Evolutionary conservation across 495 filamentous ascomycete genomes (phyloP).

Genomic region (Wilcoxina mikolae): DNA sequence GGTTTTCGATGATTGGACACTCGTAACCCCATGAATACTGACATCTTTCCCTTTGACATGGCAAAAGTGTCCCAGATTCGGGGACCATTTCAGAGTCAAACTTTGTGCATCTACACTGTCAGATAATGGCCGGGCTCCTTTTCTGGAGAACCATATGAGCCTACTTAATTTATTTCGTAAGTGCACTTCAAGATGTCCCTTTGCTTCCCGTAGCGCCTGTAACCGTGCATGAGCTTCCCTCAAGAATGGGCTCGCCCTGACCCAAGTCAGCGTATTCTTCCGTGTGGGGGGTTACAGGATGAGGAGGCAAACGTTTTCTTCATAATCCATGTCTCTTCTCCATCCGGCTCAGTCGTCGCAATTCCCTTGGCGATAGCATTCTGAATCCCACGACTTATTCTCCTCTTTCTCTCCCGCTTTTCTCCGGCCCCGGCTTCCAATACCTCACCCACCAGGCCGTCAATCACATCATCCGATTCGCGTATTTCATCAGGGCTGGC

Average conservation of each 20-base stretch:
- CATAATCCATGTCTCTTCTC: conserved; percentile 72
- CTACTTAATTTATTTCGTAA: conserved; percentile 3
- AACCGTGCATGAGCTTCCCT: not conserved
- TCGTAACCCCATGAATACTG: not conserved
- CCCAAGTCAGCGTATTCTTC: not conserved
- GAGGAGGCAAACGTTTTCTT: conserved; percentile 34
- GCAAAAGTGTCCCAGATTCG: conserved; percentile 72
- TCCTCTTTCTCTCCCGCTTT: conserved; percentile 29
- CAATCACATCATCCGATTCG: conserved; percentile 39
- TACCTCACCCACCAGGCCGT: conserved; percentile 35
- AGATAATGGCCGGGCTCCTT: not conserved
- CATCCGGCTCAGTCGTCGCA: conserved; percentile 36
- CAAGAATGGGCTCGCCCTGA: not conserved
- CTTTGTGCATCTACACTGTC: conserved; percentile 1
- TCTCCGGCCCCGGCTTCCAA: conserved; percentile 33
- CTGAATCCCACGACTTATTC: not conserved
- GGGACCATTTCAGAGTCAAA: conserved; percentile 57
- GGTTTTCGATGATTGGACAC: conserved; percentile 61
- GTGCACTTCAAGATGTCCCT: conserved; percentile 3
- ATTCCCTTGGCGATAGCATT: not conserved
- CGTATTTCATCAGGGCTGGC: conserved; percentile 46
- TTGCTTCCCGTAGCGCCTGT: not conserved
- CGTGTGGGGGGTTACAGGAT: not conserved
- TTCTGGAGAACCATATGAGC: not conserved
- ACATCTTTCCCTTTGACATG: conserved; percentile 55